Base-by-base conservation (phyloP, 345 rosid species). In the Sonneratia alba region DNA sequence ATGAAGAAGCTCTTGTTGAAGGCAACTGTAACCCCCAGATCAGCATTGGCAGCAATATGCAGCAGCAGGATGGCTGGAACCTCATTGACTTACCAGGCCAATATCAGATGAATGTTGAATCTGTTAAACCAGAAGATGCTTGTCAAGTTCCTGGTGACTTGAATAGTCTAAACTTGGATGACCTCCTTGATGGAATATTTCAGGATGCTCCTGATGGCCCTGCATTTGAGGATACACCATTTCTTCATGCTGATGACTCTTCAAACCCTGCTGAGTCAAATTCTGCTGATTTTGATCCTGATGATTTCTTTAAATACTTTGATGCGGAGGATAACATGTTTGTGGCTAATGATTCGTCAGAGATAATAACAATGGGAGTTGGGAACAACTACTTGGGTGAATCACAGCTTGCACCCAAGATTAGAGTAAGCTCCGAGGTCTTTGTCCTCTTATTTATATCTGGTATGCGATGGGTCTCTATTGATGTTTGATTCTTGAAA, bases 191-290 rank as follows among this genome's bases (percentile, higher is more conserved):
- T 64, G 86, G 79, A 62, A 83, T 81, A 18, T 90, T 73, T 78
- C 16, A 78, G 79, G 89, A 87, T 78, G 84, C 73, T 8, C 69
- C 66, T 70, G 79, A 70, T 63, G 57, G 73, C 75, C 79, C 72
- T 80, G 77, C 73, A 51, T 76, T 72, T 27, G 78, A 53, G 8
- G 70, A 68, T 42, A 15, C 32, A 43, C 70, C 49, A 7, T 68
- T 42, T 66, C 72, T 87, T 38, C 94, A 90, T 74, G 82, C 94
- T 53, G 80, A 82, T 75, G 94, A 92, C 84, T 88, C 86, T 67
- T 81, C 84, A 63, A 79, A 73, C 71, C 70, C 77, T 7, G 43
- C 62, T 37, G 85, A 82, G 76, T 77, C 79, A 56, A 81, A 83
- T 53, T 37, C 84, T 36, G 69, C 57, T 21, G 82, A 72, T 72